These are phyloP conservation scores for Yamadazyma endophytica DNA, from an alignment of 805 yeast species.

Conservation along the genomic window DNA sequence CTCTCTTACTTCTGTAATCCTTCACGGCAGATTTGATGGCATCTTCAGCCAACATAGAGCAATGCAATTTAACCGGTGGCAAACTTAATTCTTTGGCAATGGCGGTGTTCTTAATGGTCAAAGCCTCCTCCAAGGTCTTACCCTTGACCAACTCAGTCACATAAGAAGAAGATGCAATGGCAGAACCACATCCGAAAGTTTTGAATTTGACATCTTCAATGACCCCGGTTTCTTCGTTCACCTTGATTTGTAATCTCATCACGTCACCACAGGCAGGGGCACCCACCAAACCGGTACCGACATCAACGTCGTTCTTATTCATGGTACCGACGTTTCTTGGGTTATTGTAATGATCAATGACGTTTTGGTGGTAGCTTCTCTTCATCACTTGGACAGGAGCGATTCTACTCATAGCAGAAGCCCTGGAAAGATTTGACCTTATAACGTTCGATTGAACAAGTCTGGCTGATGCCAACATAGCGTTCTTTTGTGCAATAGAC, in stretches of 20 bases:
- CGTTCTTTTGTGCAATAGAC: too few species aligned
- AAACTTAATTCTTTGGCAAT: slow-evolving; percentile 92
- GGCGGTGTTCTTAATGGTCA: slow-evolving; percentile 84
- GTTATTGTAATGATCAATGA: slow-evolving; percentile 92
- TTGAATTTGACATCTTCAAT: slow-evolving; percentile 95
- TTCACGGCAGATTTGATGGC: slow-evolving; percentile 96
- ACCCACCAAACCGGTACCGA: slow-evolving; percentile 97
- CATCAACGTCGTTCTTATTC: slow-evolving; percentile 69
- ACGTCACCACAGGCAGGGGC: slow-evolving; percentile 99
- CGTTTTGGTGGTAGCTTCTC: slow-evolving; percentile 79
- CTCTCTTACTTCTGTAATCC: slow-evolving; percentile 86
- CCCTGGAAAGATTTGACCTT: too few species aligned
- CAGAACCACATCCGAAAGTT: slow-evolving; percentile 99
- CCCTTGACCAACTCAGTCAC: slow-evolving; percentile 96
- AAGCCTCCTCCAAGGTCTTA: slow-evolving; percentile 89
- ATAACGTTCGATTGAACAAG: too few species aligned
- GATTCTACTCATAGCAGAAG: too few species aligned
- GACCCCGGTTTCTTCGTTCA: slow-evolving; percentile 82
- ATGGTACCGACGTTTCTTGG: slow-evolving; percentile 96
- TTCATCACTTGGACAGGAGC: too few species aligned
- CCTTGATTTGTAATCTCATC: slow-evolving; percentile 94
- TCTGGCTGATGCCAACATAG: too few species aligned
- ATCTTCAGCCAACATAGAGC: slow-evolving; percentile 98
- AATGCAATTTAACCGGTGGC: slow-evolving; percentile 96
- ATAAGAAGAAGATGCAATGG: slow-evolving; percentile 93